These are phyloP conservation scores for Metschnikowia koreensis DNA, from an alignment of 805 yeast genomes.

Conservation along the genomic window DNA sequence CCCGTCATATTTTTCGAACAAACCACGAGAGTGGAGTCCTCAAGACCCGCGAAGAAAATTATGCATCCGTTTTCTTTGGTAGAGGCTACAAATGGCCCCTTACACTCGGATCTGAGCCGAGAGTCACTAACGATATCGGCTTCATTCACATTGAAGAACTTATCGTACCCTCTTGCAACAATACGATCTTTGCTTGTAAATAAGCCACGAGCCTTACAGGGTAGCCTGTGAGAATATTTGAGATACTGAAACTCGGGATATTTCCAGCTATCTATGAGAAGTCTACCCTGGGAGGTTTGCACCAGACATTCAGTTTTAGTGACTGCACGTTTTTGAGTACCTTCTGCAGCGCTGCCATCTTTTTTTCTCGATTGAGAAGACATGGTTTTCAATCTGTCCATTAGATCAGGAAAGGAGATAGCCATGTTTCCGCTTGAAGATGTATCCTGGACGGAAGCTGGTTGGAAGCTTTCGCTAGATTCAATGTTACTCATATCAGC, in stretches of 20 bases:
- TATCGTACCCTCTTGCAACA: conserved; percentile 86
- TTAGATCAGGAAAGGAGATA: conserved; percentile 19
- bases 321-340: conserved; percentile 6
- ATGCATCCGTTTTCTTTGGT: conserved; percentile 94
- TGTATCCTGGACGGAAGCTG: neutral
- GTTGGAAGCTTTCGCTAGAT: neutral
- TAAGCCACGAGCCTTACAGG: conserved; percentile 80
- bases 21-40: conserved; percentile 74
- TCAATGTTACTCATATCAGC: too few relatives aligned
- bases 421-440: neutral
- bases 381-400: conserved; percentile 20
- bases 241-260: conserved; percentile 89
- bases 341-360: conserved; percentile 1
- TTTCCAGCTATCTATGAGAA: conserved; percentile 54
- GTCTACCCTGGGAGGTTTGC: conserved; percentile 13
- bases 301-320: conserved; percentile 17
- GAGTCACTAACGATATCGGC: conserved; percentile 7
- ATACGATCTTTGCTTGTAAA: conserved; percentile 57
- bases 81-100: conserved; percentile 79
- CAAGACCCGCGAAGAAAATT: conserved; percentile 73
- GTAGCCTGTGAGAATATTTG: conserved; percentile 51
- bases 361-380: conserved; percentile 3
- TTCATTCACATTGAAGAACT: conserved; percentile 85
- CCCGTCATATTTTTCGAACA: conserved; percentile 94
- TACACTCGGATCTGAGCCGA: conserved; percentile 30